Evolutionary conservation across 306 rosid species (phyloP).

Genomic region (Cucumis sativus): Cucumber_9930_V3 NC_026655.2:10472501-10473000

Average conservation of each 20-base stretch:
- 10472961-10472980: too few relatives aligned
- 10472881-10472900: too few relatives aligned
- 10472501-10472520: slow-evolving; percentile 65
- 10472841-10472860: too few relatives aligned
- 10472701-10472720: slow-evolving; percentile 71
- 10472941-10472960: too few relatives aligned
- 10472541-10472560: slow-evolving; percentile 83
- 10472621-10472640: slow-evolving; percentile 67
- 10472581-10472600: slow-evolving; percentile 42
- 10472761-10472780: not conserved
- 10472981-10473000: too few relatives aligned
- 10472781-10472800: not conserved
- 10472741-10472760: not conserved
- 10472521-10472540: slow-evolving; percentile 59
- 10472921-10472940: too few relatives aligned
- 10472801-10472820: too few relatives aligned
- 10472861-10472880: too few relatives aligned
- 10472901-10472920: too few relatives aligned
- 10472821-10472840: too few relatives aligned
- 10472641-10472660: slow-evolving; percentile 37
- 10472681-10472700: slow-evolving; percentile 57
- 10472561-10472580: slow-evolving; percentile 87
- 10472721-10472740: slow-evolving; percentile 28
- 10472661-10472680: slow-evolving; percentile 67
- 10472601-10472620: slow-evolving; percentile 70